Evolutionary conservation across 1,139 yeast genomes (phyloP).

Genomic region (Yarrowia galli): DNA sequence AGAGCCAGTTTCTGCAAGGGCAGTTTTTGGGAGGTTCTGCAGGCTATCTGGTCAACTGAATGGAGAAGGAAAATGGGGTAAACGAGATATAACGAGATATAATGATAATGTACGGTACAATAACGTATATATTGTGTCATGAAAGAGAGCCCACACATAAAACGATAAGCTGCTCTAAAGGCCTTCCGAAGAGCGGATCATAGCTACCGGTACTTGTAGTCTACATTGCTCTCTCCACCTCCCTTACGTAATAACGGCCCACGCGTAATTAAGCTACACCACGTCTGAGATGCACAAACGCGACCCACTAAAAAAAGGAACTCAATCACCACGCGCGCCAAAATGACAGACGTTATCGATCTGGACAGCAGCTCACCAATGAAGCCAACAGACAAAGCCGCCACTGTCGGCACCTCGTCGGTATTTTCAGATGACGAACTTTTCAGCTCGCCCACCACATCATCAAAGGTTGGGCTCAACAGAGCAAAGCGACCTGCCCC

Average conservation of each 20-base stretch:
- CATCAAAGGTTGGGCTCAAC: background rate
- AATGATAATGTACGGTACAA: too few species aligned
- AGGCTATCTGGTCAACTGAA: too few species aligned
- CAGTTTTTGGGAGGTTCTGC: too few species aligned
- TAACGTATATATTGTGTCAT: too few species aligned
- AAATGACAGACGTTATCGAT: background rate
- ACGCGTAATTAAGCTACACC: conserved; percentile 1
- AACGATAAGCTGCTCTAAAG: too few species aligned
- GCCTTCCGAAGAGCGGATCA: too few species aligned
- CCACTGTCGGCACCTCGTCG: background rate
- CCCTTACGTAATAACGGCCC: background rate
- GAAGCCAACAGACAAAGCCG: background rate
- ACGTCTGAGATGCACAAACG: conserved; percentile 1
- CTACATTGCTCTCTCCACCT: too few species aligned
- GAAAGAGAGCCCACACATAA: too few species aligned
- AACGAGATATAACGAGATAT: too few species aligned
- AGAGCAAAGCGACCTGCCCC: conserved; percentile 16
- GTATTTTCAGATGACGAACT: background rate
- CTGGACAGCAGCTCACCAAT: conserved; percentile 13
- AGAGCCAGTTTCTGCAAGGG: too few species aligned
- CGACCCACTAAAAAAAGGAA: background rate
- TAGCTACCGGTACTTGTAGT: too few species aligned
- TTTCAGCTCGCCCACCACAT: background rate
- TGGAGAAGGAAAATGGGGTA: too few species aligned
- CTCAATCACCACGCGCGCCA: background rate